These are phyloP conservation scores for Debaryomyces robertsiae DNA, from an alignment of 1,139 yeast genomes.

Conservation along the genomic window DNA sequence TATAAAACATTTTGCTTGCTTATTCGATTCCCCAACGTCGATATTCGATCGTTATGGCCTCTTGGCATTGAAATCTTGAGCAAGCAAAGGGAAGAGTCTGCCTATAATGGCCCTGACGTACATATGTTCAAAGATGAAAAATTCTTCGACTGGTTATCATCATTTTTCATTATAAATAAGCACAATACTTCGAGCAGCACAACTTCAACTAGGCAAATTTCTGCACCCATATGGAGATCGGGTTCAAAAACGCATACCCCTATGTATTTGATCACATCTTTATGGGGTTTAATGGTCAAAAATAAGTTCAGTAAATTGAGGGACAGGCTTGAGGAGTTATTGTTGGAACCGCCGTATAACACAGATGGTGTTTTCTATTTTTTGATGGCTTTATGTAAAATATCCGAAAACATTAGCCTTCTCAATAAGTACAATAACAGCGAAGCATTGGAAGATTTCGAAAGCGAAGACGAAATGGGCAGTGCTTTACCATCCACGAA, in stretches of 20 bases:
- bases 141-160: slow-evolving; percentile 39
- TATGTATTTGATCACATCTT: slow-evolving; percentile 34
- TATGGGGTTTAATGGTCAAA: slow-evolving; percentile 38
- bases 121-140: slow-evolving; percentile 26
- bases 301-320: slow-evolving; percentile 29
- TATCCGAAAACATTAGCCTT: slow-evolving; percentile 22
- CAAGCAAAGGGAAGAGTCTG: slow-evolving; percentile 22
- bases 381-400: slow-evolving; percentile 31
- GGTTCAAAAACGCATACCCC: slow-evolving; percentile 43
- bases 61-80: slow-evolving; percentile 48
- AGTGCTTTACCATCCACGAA: slow-evolving; percentile 12
- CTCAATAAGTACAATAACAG: slow-evolving; percentile 14
- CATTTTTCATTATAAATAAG: slow-evolving; percentile 26
- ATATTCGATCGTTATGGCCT: slow-evolving; percentile 61
- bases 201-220: slow-evolving; percentile 15
- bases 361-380: slow-evolving; percentile 46
- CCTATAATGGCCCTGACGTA: slow-evolving; percentile 2
- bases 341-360: slow-evolving; percentile 48
- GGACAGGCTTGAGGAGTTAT: slow-evolving; percentile 39
- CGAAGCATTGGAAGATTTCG: slow-evolving; percentile 16
- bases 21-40: slow-evolving; percentile 50
- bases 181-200: slow-evolving; percentile 10
- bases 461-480: slow-evolving; percentile 18
- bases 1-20: slow-evolving; percentile 54
- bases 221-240: slow-evolving; percentile 44